Conservation (phyloP, 306 rosid species). For the Elaeagnus macrophylla region DNA sequence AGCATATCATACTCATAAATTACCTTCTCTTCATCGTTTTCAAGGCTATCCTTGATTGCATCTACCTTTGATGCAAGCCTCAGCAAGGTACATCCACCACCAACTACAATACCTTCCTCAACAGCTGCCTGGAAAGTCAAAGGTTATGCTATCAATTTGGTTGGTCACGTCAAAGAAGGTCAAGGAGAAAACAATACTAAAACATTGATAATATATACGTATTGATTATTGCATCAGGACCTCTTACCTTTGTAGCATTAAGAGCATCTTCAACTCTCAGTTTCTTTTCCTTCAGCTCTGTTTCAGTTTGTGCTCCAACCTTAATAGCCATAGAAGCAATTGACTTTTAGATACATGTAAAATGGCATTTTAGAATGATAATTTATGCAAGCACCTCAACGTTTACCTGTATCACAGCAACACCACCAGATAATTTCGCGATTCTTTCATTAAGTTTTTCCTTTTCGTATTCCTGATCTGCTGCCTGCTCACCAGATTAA, state of each 20-base stretch:
- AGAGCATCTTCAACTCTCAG: constrained; percentile 98
- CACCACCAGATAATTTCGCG: constrained; percentile 96
- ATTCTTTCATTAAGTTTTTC: constrained; percentile 90
- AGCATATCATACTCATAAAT: background rate
- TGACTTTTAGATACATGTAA: background rate
- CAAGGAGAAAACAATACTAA: background rate
- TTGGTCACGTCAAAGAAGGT: no score
- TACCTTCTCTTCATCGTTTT: constrained; percentile 92
- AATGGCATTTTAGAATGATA: background rate
- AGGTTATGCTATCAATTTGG: background rate
- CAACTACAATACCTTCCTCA: constrained; percentile 98
- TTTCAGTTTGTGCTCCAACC: constrained; percentile 99
- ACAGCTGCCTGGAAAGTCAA: constrained; percentile 77
- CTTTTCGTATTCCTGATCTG: constrained; percentile 91
- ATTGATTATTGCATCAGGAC: background rate
- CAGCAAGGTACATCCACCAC: constrained; percentile 94
- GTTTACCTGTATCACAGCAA: constrained; percentile 88
- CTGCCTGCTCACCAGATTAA: constrained; percentile 37
- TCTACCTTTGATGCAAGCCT: constrained; percentile 96
- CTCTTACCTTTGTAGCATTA: constrained; percentile 83
- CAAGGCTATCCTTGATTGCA: constrained; percentile 65
- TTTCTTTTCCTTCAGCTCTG: constrained; percentile 97
- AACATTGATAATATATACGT: background rate
- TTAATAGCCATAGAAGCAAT: constrained; percentile 10
- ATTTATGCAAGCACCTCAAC: background rate